These are phyloP conservation scores for Nicotiana undulata DNA, from an alignment of 257 asterid genomes.

Conservation along the genomic window DNA sequence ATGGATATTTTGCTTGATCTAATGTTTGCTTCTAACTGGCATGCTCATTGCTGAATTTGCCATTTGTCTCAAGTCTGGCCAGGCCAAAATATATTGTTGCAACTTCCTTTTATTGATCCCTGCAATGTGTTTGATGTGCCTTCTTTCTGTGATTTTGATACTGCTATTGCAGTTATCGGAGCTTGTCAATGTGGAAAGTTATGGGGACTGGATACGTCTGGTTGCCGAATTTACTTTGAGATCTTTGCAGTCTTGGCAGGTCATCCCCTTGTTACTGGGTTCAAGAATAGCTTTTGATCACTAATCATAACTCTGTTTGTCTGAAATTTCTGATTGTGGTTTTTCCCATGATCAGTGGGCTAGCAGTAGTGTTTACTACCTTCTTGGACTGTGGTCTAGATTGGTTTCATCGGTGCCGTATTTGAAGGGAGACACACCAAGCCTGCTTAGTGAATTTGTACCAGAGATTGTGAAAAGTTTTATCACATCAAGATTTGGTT, in stretches of 20 bases:
- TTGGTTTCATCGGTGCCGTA: conserved; percentile 92
- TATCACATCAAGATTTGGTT: conserved; percentile 89
- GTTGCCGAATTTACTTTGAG: conserved; percentile 91
- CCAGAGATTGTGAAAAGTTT: conserved; percentile 91
- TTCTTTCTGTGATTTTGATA: conserved; percentile 11
- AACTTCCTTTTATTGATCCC: not conserved
- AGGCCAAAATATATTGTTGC: not conserved
- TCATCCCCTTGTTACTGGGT: not conserved
- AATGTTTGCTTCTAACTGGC: not conserved
- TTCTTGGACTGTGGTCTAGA: conserved; percentile 97
- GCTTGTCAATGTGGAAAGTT: conserved; percentile 92
- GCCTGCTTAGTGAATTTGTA: conserved; percentile 95
- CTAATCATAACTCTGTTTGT: not conserved
- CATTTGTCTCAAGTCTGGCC: conserved; percentile 2
- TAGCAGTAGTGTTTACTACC: conserved; percentile 95
- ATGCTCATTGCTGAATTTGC: not conserved
- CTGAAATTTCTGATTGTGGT: conserved; percentile 6
- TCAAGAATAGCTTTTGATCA: not conserved
- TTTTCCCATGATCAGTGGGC: conserved; percentile 69
- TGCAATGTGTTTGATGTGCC: conserved; percentile 3
- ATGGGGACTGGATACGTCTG: conserved; percentile 93
- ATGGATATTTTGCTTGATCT: not conserved
- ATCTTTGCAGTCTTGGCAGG: conserved; percentile 99
- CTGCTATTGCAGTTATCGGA: conserved; percentile 68
- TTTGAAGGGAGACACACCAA: conserved; percentile 92